Evolutionary conservation across 192 early-diverging fungal species (phyloP), one percentile per base, ranked within the genome.

Genomic region (Entophlyctis luteolus): DNA sequence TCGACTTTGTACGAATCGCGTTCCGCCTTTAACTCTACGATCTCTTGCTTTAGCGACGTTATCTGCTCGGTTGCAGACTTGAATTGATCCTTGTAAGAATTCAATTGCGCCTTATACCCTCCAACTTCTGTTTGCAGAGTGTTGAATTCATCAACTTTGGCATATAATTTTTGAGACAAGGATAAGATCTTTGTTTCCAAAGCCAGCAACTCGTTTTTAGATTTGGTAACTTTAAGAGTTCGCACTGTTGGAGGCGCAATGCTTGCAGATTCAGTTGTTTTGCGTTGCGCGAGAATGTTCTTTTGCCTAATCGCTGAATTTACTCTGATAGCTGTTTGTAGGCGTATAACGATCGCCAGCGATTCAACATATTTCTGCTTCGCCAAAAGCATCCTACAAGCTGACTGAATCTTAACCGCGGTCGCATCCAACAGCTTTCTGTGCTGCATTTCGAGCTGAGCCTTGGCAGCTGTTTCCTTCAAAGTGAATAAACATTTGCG

Each of bases 151-250:
- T 90, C 79, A 57, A 83, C 82, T 69, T 82, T 80, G 55, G 76
- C 69, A 20, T 81, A 79, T 39, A 95, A 75, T 25, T 75, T 77
- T 62, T 91, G 91, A 32, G 94, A 95, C 56, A 99, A 81, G 70
- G 92, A 91, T 70, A 98, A 86, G 52, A 99, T 90, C 83, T 95
- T 98, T 81, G 85, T 87, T 77, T 99, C 97, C 2, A 99, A 77
- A 76, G 88, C 55, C 22, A 20, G n/a, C n/a, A n/a, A n/a, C n/a
- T n/a, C n/a, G n/a, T n/a, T n/a, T n/a, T n/a, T n/a, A n/a, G n/a
- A n/a, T n/a, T n/a, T n/a, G n/a, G n/a, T n/a, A n/a, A n/a, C n/a
- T n/a, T n/a, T n/a, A n/a, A n/a, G n/a, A 85, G 81, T 71, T 90
- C 86, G 59, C 88, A 76, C 39, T 70, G 59, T 28, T 77, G 72